Base-by-base conservation (phyloP, 129 eudicot genomes). In the Smallanthus sonchifolius region DNA sequence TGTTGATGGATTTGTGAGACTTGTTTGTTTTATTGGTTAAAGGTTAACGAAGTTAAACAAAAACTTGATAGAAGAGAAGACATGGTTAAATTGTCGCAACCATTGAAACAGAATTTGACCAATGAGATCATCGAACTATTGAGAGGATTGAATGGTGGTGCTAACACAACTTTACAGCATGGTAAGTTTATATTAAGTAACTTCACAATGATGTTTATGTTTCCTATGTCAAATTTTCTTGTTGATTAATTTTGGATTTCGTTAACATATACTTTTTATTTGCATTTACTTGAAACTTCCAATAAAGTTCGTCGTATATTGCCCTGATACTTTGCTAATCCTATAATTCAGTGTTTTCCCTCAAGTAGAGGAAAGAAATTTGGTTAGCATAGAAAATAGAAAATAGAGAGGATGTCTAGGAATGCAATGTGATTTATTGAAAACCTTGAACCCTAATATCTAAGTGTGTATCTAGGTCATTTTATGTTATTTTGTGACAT, bases 151-250 rank as follows among this genome's bases (percentile, higher is more conserved):
- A 76, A 81, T 69, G 76, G 77, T 56, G 66, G 75, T 47, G 89
- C 90, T 48, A 91, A 86, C 82, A 73, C 89, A 11, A 91, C 90
- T 79, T 75, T 55, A 72, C 97, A 86, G 49, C 86, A 75, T 59
- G 96, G 99, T 95, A 67, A 56, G 86, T 86, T 45, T 44, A 10
- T 42, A 37, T 82, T 65, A 32, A 49, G 66, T 24, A 17, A 36
- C 69, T 68, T 56, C 39, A 24, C 69, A 65, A 36, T 65, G 34
- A 36, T 48, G 63, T 48, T 64, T 63, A 37, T 64, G 9, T 48
- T 40, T 20, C 6, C 9, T 36, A 63, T 48, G 51, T 62, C 11
- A 11, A 34, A 8, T 32, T 49, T 36, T 66, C 10, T 34, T 62
- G 35, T 38, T 34, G 36, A 35, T 2, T n/a, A 62, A 2, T 34